Conservation (phyloP, 768 basidiomycete genomes). For the Suillus ampliporus region DNA sequence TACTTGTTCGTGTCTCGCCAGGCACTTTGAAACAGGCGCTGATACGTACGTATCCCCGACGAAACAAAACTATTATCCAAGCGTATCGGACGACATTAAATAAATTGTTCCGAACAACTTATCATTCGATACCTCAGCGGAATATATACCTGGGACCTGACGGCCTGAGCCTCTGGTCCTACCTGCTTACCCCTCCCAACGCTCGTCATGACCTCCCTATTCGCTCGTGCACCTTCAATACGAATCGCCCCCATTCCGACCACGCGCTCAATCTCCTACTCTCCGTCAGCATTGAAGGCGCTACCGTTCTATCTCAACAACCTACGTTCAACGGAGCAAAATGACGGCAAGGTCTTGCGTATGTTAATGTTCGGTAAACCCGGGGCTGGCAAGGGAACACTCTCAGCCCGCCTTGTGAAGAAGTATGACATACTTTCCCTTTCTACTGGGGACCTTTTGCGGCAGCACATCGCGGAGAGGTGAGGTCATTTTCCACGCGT, state of each 20-base stretch:
- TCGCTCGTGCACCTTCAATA: slow-evolving; percentile 19
- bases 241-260: slow-evolving; percentile 18
- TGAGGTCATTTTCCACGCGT: slow-evolving; percentile 30
- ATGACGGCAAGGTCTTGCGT: slow-evolving; percentile 40
- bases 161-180: neutral
- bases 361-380: slow-evolving; percentile 67
- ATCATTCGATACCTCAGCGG: slow-evolving; percentile 22
- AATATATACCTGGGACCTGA: slow-evolving; percentile 25
- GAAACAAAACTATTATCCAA: slow-evolving; percentile 2
- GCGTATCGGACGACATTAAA: slow-evolving; percentile 15
- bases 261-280: slow-evolving; percentile 35
- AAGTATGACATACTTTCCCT: slow-evolving; percentile 82
- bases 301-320: slow-evolving; percentile 58
- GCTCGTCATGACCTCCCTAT: slow-evolving; percentile 23
- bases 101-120: no score
- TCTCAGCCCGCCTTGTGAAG: slow-evolving; percentile 73
- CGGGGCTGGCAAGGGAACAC: slow-evolving; percentile 85
- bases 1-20: slow-evolving; percentile 2
- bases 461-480: slow-evolving; percentile 80
- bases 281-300: slow-evolving; percentile 43
- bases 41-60: slow-evolving; percentile 15
- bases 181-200: neutral
- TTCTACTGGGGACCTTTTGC: slow-evolving; percentile 84
- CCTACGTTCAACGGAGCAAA: slow-evolving; percentile 29
- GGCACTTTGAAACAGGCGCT: neutral